phyloP scores from a whole-genome alignment of 2,329 filamentous ascomycete genomes.

The Knufia petricola region DNA sequence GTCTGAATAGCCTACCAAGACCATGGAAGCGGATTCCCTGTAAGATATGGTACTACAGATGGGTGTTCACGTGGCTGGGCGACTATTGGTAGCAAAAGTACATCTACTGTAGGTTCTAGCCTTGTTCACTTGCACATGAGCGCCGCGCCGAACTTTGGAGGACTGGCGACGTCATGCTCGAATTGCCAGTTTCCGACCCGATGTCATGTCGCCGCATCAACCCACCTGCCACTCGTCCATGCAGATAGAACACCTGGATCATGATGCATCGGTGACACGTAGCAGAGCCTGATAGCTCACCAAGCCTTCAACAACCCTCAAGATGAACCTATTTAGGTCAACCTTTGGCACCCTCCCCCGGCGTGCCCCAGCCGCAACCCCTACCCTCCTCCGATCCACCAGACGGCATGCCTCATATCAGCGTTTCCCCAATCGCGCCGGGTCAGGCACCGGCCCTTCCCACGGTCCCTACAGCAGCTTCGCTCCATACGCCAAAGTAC shows the following conservation, averaged over 20 bases:
- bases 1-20: constrained; percentile 73
- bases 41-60: neutral
- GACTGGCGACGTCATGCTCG: too few species aligned
- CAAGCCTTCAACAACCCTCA: neutral
- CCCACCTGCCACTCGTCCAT: too few species aligned
- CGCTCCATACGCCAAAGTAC: constrained; percentile 17
- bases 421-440: constrained; percentile 11
- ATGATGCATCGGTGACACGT: too few species aligned
- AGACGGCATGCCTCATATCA: constrained; percentile 15
- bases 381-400: neutral
- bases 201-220: neutral
- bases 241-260: too few species aligned
- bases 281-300: too few species aligned
- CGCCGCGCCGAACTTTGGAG: too few species aligned
- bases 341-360: constrained; percentile 11
- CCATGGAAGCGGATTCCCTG: constrained; percentile 44
- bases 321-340: constrained; percentile 13
- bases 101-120: too few species aligned
- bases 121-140: too few species aligned
- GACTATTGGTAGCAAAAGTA: neutral
- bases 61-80: neutral
- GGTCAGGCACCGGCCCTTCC: neutral
- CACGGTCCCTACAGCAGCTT: constrained; percentile 11
- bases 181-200: too few species aligned
- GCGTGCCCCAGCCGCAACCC: constrained; percentile 1